Base-by-base conservation (phyloP, 176 grass and related monocot genomes). In the Typha latifolia region DNA sequence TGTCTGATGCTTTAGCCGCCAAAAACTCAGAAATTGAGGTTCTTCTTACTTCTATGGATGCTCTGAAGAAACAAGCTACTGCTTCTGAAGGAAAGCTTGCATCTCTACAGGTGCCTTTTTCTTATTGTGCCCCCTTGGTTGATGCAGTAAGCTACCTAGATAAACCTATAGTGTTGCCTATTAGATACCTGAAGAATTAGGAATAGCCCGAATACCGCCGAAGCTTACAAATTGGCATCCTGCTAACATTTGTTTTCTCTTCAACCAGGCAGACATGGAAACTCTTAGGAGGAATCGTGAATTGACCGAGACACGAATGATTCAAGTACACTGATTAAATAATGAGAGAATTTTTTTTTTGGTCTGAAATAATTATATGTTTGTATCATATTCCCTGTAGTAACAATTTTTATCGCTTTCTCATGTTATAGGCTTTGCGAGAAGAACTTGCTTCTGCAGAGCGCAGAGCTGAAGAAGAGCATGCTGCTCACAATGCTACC, bases 301-400 rank as follows among this genome's bases (percentile, higher is more conserved):
- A 78, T 83, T 99, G 83, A 99, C 86, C 81, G 94, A 99, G 69
- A 99, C 94, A 31, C 91, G 94, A 63, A 77, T 99, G 65, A 93
- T 99, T 66, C 94, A 99, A 86, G 94, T 99, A 85, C 57, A 72
- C 70, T 74, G 23, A 66, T 75, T 48, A 63, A 62, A 31, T 19
- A 75, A 80, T 53, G 16, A 52, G 43, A 66, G 62, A 65, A 59
- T 21, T 9, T 43, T 0, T 1, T 43, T 43, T 43, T 43, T 43
- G 9, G 51, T 59, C 20, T 59, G 16, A 59, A 1, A 4, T 16
- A 19, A 11, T 19, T 59, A 14, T 63, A 3, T 11, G 31, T 65
- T 65, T 65, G 14, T 5, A 8, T 5, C 15, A 15, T 16, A 12
- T 15, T 47, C 31, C 9, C 8, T 32, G 7, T 32, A 65, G 23